Conservation (phyloP, 1,139 yeast species). For the Eremothecium sinecaudum region DNA sequence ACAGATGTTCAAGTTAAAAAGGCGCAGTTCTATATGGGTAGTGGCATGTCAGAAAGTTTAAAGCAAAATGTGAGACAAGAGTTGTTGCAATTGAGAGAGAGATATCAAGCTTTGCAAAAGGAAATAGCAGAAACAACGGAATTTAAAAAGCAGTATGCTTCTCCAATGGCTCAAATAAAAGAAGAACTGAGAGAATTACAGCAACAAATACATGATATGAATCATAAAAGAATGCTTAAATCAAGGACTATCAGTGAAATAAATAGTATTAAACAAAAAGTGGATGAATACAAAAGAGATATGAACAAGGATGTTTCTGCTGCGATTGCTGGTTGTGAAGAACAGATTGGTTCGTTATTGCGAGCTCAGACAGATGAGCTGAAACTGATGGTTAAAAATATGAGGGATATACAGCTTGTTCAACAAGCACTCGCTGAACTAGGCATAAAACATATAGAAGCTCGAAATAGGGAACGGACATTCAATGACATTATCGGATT, state of each 20-base stretch:
- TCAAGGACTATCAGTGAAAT: conserved; percentile 19
- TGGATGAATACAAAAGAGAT: conserved; percentile 17
- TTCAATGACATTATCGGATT: conserved; percentile 19
- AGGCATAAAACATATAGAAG: conserved; percentile 18
- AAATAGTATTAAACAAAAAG: conserved; percentile 25
- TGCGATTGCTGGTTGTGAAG: conserved; percentile 26
- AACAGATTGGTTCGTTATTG: conserved; percentile 17
- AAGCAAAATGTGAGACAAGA: conserved; percentile 19
- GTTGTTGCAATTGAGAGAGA: conserved; percentile 14
- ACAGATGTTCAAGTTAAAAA: conserved; percentile 22
- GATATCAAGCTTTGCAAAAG: conserved; percentile 16
- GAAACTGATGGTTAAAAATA: conserved; percentile 10
- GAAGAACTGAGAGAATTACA: conserved; percentile 14
- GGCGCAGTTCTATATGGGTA: conserved; percentile 34
- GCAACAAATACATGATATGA: conserved; percentile 15
- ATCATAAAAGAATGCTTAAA: conserved; percentile 14
- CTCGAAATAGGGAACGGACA: conserved; percentile 17
- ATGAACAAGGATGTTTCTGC: conserved; percentile 23
- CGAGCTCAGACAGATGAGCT: conserved; percentile 14
- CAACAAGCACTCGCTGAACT: conserved; percentile 12
- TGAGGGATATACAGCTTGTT: conserved; percentile 11
- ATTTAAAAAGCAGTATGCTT: conserved; percentile 12
- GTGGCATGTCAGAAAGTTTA: conserved; percentile 39
- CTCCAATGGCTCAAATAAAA: conserved; percentile 10
- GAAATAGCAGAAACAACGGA: conserved; percentile 20